These are phyloP conservation scores for Ogataea hybrid DNA, from an alignment of 1,139 yeast species.

Conservation along the genomic window DNA sequence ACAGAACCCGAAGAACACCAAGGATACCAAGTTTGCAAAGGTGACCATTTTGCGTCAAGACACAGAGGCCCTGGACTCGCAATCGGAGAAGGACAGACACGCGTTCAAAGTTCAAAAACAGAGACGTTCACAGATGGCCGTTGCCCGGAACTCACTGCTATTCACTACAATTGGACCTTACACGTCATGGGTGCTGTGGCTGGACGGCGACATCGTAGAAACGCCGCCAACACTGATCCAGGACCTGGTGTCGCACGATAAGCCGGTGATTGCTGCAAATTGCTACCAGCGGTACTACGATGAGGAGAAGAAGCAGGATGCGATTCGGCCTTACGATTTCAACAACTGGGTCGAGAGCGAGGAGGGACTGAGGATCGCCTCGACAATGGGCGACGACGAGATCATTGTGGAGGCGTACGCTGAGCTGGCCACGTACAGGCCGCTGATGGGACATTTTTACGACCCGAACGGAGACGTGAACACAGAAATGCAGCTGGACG, in stretches of 20 bases:
- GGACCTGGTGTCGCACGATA: conserved; percentile 83
- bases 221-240: conserved; percentile 79
- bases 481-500: conserved; percentile 81
- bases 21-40: conserved; percentile 64
- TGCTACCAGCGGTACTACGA: conserved; percentile 81
- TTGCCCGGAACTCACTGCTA: conserved; percentile 87
- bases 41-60: conserved; percentile 90
- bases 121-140: conserved; percentile 86
- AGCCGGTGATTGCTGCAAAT: conserved; percentile 86
- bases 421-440: conserved; percentile 90
- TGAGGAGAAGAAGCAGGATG: conserved; percentile 51
- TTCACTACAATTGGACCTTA: conserved; percentile 88
- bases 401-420: conserved; percentile 90
- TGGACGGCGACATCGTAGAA: conserved; percentile 92
- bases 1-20: conserved; percentile 48
- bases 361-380: conserved; percentile 74
- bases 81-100: conserved; percentile 78
- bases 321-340: conserved; percentile 86
- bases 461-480: conserved; percentile 58
- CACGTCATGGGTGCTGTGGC: conserved; percentile 94
- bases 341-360: conserved; percentile 97
- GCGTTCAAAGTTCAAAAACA: conserved; percentile 79
- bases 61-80: conserved; percentile 65
- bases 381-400: conserved; percentile 75
- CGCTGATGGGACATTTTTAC: conserved; percentile 91